These are phyloP conservation scores for Neurospora sp. DNA, from an alignment of 495 filamentous ascomycete species.

Conservation along the genomic window DNA sequence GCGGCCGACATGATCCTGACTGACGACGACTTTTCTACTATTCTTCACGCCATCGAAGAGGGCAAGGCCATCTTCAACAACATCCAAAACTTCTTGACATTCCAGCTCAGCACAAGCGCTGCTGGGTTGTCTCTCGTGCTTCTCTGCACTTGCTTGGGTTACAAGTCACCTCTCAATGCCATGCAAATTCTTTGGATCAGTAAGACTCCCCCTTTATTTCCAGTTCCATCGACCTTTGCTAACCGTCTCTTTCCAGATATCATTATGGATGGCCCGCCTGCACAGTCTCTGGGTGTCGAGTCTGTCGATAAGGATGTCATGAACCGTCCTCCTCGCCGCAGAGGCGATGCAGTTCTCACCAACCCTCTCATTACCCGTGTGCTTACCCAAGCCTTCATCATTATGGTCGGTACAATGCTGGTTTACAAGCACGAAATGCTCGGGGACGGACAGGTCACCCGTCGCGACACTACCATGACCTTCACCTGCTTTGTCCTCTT, in stretches of 20 bases:
- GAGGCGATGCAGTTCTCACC: slow-evolving; percentile 79
- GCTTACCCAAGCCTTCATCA: slow-evolving; percentile 75
- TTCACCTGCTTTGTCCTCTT: slow-evolving; percentile 98
- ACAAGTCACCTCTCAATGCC: slow-evolving; percentile 89
- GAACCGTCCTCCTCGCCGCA: slow-evolving; percentile 77
- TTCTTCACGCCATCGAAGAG: slow-evolving; percentile 91
- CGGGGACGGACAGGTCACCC: slow-evolving; percentile 67
- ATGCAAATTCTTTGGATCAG: slow-evolving; percentile 99
- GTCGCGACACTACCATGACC: slow-evolving; percentile 97
- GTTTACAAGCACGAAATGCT: slow-evolving; percentile 88
- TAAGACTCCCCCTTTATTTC: slow-evolving; percentile 36
- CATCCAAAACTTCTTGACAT: slow-evolving; percentile 98
- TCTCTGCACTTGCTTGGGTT: slow-evolving; percentile 81
- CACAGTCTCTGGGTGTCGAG: slow-evolving; percentile 93
- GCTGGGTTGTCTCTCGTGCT: slow-evolving; percentile 87
- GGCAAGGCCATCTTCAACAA: slow-evolving; percentile 99
- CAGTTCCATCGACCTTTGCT: slow-evolving; percentile 7
- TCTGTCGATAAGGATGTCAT: slow-evolving; percentile 92
- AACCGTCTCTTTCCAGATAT: slow-evolving; percentile 51
- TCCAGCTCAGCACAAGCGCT: slow-evolving; percentile 94
- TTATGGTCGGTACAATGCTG: slow-evolving; percentile 83
- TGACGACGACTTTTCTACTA: slow-evolving; percentile 96
- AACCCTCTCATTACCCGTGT: slow-evolving; percentile 71
- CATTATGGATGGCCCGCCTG: slow-evolving; percentile 97
- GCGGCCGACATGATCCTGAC: slow-evolving; percentile 99